Percentiles rank a stretch among this genome's conserved stretches.
Conservation (phyloP, 1,284 basidiomycete species). For the Ustilago bromivora region DNA sequence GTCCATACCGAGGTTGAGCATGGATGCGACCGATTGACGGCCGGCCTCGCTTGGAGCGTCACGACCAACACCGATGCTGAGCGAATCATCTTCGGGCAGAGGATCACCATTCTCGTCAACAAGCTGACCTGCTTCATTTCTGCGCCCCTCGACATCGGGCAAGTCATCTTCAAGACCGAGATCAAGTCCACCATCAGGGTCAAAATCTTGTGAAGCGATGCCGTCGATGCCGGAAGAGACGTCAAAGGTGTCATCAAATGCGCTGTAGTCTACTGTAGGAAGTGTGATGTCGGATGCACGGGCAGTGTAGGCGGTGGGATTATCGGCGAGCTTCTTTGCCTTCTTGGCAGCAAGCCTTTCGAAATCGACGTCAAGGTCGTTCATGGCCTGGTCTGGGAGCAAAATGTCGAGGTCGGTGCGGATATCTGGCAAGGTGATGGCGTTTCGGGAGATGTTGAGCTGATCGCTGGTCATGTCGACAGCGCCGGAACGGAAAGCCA, state of each 20-base stretch:
- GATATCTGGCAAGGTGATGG: slow-evolving; percentile 83
- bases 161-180: slow-evolving; percentile 72
- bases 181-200: slow-evolving; percentile 69
- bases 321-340: slow-evolving; percentile 38
- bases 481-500: slow-evolving; percentile 91
- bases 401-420: slow-evolving; percentile 81
- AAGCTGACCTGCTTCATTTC: slow-evolving; percentile 50
- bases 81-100: slow-evolving; percentile 70
- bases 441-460: slow-evolving; percentile 84
- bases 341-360: slow-evolving; percentile 80
- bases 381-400: slow-evolving; percentile 75
- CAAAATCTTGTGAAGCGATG: slow-evolving; percentile 61
- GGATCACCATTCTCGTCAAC: slow-evolving; percentile 59
- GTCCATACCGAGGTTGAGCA: slow-evolving; percentile 49
- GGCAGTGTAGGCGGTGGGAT: slow-evolving; percentile 71
- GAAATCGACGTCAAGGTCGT: slow-evolving; percentile 59
- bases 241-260: slow-evolving; percentile 58
- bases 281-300: slow-evolving; percentile 80
- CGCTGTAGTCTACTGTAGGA: slow-evolving; percentile 49
- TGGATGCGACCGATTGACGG: slow-evolving; percentile 48
- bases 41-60: slow-evolving; percentile 59
- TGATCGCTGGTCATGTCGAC: slow-evolving; percentile 96
- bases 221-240: slow-evolving; percentile 50
- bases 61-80: slow-evolving; percentile 65
- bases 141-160: slow-evolving; percentile 33